phyloP scores from a whole-genome alignment of 2,329 filamentous ascomycete genomes.

The Colletotrichum karsti region DNA sequence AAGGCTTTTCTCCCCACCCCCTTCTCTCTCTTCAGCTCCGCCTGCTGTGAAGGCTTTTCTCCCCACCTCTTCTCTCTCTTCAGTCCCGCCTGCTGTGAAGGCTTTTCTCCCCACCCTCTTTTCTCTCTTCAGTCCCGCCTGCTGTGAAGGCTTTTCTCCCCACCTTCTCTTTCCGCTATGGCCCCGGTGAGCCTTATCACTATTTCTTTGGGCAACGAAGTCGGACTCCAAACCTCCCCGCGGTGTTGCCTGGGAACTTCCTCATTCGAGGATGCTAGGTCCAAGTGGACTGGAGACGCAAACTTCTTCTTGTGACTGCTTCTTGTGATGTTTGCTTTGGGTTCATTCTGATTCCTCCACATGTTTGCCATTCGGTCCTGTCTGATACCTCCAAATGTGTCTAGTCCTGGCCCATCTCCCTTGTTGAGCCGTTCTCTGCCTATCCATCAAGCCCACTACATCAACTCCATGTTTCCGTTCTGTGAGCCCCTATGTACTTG shows the following conservation, averaged over 20 bases:
- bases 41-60: no score
- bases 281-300: conserved; percentile 8
- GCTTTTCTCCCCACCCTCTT: background rate
- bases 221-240: conserved; percentile 24
- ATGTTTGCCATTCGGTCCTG: background rate
- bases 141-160: background rate
- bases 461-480: no score
- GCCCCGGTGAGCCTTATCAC: conserved; percentile 15
- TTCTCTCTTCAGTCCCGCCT: background rate
- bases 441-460: no score
- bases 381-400: background rate
- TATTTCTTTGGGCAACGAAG: conserved; percentile 16
- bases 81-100: no score
- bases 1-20: no score
- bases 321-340: background rate
- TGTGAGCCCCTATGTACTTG: no score
- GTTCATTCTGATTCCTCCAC: no score
- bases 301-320: no score
- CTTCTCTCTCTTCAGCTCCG: no score
- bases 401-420: no score
- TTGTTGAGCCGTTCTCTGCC: no score
- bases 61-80: no score
- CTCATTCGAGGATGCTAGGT: conserved; percentile 5
- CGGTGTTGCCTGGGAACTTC: conserved; percentile 24
- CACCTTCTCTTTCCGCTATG: background rate